Evolutionary conservation across 1,139 yeast genomes (phyloP), one percentile per base, ranked within the genome.

Genomic region (Pichia kudriavzevii): DNA sequence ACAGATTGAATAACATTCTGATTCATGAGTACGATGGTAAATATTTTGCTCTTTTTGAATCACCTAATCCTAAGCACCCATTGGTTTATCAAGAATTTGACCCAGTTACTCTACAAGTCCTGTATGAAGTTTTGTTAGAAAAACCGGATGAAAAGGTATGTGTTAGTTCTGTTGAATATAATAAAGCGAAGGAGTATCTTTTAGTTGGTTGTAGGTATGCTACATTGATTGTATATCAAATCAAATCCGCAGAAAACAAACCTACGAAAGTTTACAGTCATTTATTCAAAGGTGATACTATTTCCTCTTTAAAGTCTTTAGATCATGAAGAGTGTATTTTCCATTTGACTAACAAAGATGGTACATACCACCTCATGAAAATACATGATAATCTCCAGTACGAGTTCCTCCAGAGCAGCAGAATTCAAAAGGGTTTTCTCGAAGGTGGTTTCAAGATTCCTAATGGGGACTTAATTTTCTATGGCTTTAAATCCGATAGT

Each of bases 401-500:
- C 7, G 49, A 55, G 3, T 58, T 71, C 7, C 48, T 73, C 2
- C 83, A 73, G 35, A 67, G 74, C 24, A 84, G 82, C 53, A 77
- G 75, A 49, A 58, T 81, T 3, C 69, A 82, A 20, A 71, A 77
- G 43, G 95, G 96, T 0, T 79, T 79, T 41, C 60, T 88, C 6
- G 96, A 87, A 58, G 95, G 95, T 4, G 74, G 77, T 0, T 64
- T 64, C 38, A 58, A 75, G 26, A 47, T 48, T 11, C 42, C 48
- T 3, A 35, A 57, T 10, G 50, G 62, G 10, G 76, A 79, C 34
- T 59, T 79, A 32, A 59, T 82, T 3, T 58, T 83, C 2, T 83
- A 75, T 51, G 97, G 97, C 0, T 91, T 91, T 64, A 76, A 78
- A 45, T 83, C 93, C 1, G 79, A 81, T 32, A 62, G 69, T 34